These are phyloP conservation scores for Aspergillus spinulosporus DNA, from an alignment of 2,329 filamentous ascomycete genomes.

Conservation along the genomic window DNA sequence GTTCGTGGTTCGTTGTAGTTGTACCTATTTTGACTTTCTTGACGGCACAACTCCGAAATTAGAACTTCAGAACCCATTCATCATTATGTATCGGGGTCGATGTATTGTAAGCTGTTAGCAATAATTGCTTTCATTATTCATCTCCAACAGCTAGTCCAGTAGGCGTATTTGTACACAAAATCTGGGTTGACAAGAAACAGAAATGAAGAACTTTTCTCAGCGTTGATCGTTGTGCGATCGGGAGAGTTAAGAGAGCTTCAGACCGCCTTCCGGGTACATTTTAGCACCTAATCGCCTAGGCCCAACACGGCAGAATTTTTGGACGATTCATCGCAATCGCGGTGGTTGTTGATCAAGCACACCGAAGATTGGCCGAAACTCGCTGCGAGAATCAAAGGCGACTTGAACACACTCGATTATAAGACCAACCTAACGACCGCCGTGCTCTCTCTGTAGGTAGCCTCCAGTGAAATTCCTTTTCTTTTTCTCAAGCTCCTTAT, in stretches of 20 bases:
- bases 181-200: background rate
- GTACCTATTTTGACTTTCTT: background rate
- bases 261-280: conserved; percentile 22
- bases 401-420: background rate
- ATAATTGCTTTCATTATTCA: background rate
- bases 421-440: background rate
- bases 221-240: conserved; percentile 13
- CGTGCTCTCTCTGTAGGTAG: background rate
- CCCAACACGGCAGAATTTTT: conserved; percentile 29
- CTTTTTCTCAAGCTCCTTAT: conserved; percentile 2
- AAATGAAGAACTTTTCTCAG: conserved; percentile 4
- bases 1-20: background rate
- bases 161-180: background rate
- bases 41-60: background rate
- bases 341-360: conserved; percentile 14
- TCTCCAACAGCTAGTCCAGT: background rate
- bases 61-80: background rate
- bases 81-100: background rate
- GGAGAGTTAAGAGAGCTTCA: background rate
- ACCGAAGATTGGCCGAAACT: background rate
- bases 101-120: background rate
- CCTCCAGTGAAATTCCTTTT: background rate
- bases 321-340: conserved; percentile 10
- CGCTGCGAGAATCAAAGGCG: background rate
- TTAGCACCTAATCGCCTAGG: conserved; percentile 18